Conservation (phyloP, 2,329 filamentous ascomycete species). For the Paradendryphiella salina region DNA sequence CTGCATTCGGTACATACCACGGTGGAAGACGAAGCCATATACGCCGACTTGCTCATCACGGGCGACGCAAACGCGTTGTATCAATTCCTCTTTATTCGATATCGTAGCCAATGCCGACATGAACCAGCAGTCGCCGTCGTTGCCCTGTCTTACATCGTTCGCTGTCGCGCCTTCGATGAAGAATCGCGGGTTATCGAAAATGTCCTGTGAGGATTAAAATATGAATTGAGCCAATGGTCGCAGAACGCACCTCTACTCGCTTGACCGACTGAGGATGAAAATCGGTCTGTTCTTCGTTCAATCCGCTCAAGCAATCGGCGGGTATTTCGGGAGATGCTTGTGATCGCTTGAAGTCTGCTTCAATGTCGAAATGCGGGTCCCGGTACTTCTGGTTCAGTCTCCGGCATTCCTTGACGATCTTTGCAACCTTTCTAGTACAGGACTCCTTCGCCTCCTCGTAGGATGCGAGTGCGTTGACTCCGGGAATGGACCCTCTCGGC, state of each 20-base stretch:
- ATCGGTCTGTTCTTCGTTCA: constrained; percentile 46
- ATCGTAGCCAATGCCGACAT: constrained; percentile 79
- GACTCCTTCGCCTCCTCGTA: constrained; percentile 73
- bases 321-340: constrained; percentile 39
- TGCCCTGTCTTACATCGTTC: constrained; percentile 77
- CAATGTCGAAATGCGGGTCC: constrained; percentile 85
- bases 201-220: constrained; percentile 60
- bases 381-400: constrained; percentile 83
- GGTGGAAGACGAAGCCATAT: constrained; percentile 83
- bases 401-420: constrained; percentile 66
- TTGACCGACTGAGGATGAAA: constrained; percentile 72
- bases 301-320: constrained; percentile 56
- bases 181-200: constrained; percentile 76
- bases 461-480: constrained; percentile 66
- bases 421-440: constrained; percentile 64
- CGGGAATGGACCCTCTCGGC: constrained; percentile 58
- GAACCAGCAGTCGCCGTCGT: constrained; percentile 83
- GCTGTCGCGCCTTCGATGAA: constrained; percentile 76
- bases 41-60: constrained; percentile 74
- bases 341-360: constrained; percentile 67
- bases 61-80: constrained; percentile 73
- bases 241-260: constrained; percentile 58
- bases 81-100: constrained; percentile 70
- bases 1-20: constrained; percentile 51
- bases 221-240: background rate